Evolutionary conservation across 2,329 filamentous ascomycete species (phyloP).

Genomic region (Calonectria multiphialidica): DNA sequence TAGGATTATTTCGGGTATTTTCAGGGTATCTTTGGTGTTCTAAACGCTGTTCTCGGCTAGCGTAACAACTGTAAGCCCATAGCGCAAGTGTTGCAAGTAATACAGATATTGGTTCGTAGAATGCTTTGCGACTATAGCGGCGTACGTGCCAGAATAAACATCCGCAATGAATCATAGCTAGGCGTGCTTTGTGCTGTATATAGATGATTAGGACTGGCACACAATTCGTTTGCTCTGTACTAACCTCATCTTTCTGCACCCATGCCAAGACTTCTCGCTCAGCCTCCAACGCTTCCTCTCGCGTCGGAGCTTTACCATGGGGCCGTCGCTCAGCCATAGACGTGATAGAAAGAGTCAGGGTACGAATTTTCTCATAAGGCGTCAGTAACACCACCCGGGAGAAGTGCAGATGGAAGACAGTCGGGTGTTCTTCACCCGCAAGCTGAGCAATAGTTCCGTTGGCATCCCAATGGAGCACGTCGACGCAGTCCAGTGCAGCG

Average conservation of each 20-base stretch:
- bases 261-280: conserved; percentile 48
- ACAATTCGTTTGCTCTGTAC: neutral
- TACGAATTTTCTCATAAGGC: conserved; percentile 59
- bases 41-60: neutral
- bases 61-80: conserved; percentile 53
- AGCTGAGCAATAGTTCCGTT: conserved; percentile 62
- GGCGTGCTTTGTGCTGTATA: conserved; percentile 56
- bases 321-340: neutral
- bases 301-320: conserved; percentile 14
- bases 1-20: neutral
- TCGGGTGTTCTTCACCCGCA: conserved; percentile 65
- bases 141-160: conserved; percentile 60
- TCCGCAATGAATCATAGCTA: conserved; percentile 58
- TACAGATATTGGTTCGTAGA: conserved; percentile 54
- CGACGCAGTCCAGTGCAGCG: conserved; percentile 60
- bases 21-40: neutral
- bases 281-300: conserved; percentile 34
- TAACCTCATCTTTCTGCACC: conserved; percentile 46
- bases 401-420: conserved; percentile 67
- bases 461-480: conserved; percentile 70
- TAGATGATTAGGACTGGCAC: neutral
- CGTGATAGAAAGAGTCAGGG: conserved; percentile 51
- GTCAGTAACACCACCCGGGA: conserved; percentile 64
- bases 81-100: conserved; percentile 53
- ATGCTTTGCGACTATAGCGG: conserved; percentile 54